These are phyloP conservation scores for Ogataea philodendri DNA, from an alignment of 805 yeast genomes.

Conservation along the genomic window DNA sequence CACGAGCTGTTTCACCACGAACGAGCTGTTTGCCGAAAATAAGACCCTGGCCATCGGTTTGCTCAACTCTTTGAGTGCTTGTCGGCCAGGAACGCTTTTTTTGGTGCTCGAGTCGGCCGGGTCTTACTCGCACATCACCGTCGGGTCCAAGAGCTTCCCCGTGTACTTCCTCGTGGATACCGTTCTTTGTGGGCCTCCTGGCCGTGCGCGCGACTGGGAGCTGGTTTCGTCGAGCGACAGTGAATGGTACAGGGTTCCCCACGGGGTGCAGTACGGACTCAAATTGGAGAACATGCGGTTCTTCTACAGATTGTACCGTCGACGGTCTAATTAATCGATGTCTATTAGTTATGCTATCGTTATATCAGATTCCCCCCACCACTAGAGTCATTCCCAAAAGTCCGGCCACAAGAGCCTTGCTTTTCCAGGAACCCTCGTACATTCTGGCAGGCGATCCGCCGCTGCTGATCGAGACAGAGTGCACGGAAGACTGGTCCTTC, in stretches of 20 bases:
- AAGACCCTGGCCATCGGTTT: constrained; percentile 58
- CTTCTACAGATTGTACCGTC: constrained; percentile 68
- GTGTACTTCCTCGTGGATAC: constrained; percentile 78
- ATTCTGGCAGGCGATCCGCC: constrained; percentile 15
- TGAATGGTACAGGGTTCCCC: constrained; percentile 68
- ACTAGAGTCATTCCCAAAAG: constrained; percentile 22
- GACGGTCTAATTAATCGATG: constrained; percentile 1
- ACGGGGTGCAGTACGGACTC: constrained; percentile 55
- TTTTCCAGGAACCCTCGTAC: constrained; percentile 21
- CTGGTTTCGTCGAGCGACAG: constrained; percentile 66
- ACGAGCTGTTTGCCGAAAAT: constrained; percentile 75
- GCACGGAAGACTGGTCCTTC: constrained; percentile 21
- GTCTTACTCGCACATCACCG: constrained; percentile 73
- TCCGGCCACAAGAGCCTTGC: constrained; percentile 23
- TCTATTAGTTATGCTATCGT: neutral
- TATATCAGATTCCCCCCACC: constrained; percentile 19
- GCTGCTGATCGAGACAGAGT: constrained; percentile 20
- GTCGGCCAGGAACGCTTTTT: constrained; percentile 56
- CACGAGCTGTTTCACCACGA: constrained; percentile 80
- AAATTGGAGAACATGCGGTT: constrained; percentile 87
- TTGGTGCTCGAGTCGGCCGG: constrained; percentile 88
- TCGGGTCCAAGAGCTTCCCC: constrained; percentile 78
- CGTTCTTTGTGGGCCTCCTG: constrained; percentile 54
- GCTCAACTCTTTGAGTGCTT: constrained; percentile 47
- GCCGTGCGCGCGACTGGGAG: constrained; percentile 59